Evolutionary conservation across 2,329 filamentous ascomycete species (phyloP), one percentile per base, ranked within the genome.

Genomic region (Intubia oerlemansii): DNA sequence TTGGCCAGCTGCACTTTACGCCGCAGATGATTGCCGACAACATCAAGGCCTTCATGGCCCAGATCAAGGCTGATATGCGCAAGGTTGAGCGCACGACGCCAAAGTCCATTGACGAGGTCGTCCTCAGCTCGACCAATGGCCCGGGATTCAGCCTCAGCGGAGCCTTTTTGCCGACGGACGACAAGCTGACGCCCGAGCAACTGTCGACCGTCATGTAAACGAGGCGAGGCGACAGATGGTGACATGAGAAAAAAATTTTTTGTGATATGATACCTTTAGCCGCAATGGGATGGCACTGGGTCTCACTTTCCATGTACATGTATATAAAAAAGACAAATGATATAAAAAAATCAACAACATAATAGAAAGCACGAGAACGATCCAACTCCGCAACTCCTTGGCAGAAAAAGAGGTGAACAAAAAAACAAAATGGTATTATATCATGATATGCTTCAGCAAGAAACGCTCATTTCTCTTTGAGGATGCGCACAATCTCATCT

Each of bases 61-160:
- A 71, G 42, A 47, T 95, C 40, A 91, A 80, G 66, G 68, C 67
- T 42, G 80, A 92, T 45, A 73, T 84, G 27, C 56, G 58, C 11
- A 25, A 26, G 5, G 16, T 36, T 7, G 67, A 65, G 37, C 67
- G 78, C 39, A 56, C 59, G 32, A 61, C 70, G 29, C 57, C 53
- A 31, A 88, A 88, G 57, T 63, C 79, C 38, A 59, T 95, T 29
- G 73, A 64, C 41, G 66, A 71, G 46, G 59, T 72, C 47, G 77
- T 95, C 19, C 54, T 98, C 42, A 85, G 79, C 56, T 81, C 82
- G 10, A 91, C 85, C 6, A 63, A 88, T 44, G 72, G 76, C 2
- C 84, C 88, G 2, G 85, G 81, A 1, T 69, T 98, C 56, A 81
- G 73, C 46, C 53, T 98, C 47, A 91, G 67, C 46, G 85, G 84